Evolutionary conservation across 208 protist genomes (phyloP), one percentile per base, ranked within the genome.

Genomic region (Strigomonas oncopelti): DNA sequence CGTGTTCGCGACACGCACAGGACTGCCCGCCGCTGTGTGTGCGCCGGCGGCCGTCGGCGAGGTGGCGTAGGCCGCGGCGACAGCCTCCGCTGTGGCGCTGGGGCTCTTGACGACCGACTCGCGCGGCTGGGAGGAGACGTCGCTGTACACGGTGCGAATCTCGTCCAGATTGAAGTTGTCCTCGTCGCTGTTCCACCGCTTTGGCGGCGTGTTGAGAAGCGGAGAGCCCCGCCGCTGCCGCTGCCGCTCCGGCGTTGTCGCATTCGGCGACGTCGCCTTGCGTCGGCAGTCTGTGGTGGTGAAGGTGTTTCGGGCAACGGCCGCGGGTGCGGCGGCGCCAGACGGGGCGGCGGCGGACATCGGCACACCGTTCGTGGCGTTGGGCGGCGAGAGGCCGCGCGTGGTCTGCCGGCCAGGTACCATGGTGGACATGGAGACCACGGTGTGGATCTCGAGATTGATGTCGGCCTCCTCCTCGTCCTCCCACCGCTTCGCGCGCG

Each of bases 391-490:
- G 36, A 22, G 18, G 11, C 27, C 14, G 31, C 11, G 11, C 48
- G 51, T 57, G 53, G 8, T 46, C 16, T 61, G 36, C 0, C 52
- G 7, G 18, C n/a, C 58, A 1, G 46, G 64, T 4, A 57, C 52
- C 11, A 75, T 64, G 18, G 81, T 84, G 0, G 75, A 79, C 45
- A 81, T 58, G 20, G 81, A 84, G 38, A 69, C 81, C n/a, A 67
- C 62, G 7, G 81, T 87, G 46, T 79, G 71, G 13, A 87, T 68
- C 56, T 87, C 81, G 16, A 83, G 72, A 27, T 16, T 16, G 16
- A 51, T 51, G 16, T 65, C 64, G 32, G 28, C 38, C 18, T 31
- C 55, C 18, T 31, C 55, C 16, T 22, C 65, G 27, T 57, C 59
- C 7, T 58, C 62, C 80, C 80, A 85, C 9, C 76, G 72, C 58